Evolutionary conservation across 1,284 basidiomycete species (phyloP).

Genomic region (Ustilago curta): DNA sequence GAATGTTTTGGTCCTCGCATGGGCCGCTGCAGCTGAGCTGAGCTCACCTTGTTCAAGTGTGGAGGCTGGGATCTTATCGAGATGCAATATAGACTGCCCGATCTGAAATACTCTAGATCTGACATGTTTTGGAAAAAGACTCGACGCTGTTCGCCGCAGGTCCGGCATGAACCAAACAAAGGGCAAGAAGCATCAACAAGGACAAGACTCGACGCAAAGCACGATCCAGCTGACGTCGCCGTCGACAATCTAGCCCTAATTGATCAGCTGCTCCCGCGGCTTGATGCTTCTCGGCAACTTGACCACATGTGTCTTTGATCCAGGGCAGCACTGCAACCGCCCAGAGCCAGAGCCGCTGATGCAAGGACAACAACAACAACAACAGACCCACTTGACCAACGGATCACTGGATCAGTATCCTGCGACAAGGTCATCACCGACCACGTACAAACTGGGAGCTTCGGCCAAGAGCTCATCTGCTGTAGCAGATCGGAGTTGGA

Average conservation of each 20-base stretch:
- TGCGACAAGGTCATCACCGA: not conserved
- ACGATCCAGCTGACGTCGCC: constrained; percentile 18
- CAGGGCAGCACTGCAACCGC: no score
- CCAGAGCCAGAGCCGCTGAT: no score
- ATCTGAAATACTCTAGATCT: not conserved
- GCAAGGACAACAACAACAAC: no score
- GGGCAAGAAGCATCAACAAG: no score
- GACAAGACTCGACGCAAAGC: not conserved
- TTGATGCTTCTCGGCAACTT: not conserved
- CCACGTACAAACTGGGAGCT: not conserved
- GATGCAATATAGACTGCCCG: not conserved
- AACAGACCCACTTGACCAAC: no score
- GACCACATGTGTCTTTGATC: not conserved
- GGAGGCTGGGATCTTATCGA: not conserved
- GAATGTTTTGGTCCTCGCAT: not conserved
- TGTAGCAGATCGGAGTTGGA: not conserved
- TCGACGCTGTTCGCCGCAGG: not conserved
- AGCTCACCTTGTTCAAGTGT: not conserved
- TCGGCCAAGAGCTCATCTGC: not conserved
- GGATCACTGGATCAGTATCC: no score
- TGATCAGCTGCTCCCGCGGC: constrained; percentile 6
- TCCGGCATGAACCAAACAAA: not conserved
- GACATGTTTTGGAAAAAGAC: not conserved
- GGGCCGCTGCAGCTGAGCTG: not conserved
- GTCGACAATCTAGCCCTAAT: not conserved